phyloP scores from a whole-genome alignment of 2,329 filamentous ascomycete genomes.

The Chaetomium sp. region DNA sequence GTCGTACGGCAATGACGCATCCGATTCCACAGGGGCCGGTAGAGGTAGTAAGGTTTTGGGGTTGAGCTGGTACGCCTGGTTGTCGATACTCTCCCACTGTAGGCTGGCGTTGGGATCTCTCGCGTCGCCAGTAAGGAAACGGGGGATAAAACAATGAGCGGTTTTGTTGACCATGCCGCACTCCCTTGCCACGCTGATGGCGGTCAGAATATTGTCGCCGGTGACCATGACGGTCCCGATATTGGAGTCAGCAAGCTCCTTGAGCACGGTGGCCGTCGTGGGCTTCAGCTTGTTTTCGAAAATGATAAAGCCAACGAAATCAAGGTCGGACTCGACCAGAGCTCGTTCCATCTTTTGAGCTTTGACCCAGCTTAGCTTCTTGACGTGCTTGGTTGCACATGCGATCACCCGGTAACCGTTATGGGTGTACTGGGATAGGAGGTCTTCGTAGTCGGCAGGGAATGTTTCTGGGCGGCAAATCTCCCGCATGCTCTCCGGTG shows the following conservation, averaged over 20 bases:
- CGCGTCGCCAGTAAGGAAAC: conserved; percentile 77
- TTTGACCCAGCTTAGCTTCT: conserved; percentile 89
- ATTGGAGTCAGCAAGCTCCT: conserved; percentile 78
- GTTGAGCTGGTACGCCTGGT: conserved; percentile 75
- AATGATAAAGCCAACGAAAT: conserved; percentile 94
- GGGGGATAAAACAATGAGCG: conserved; percentile 90
- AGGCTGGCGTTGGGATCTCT: conserved; percentile 73
- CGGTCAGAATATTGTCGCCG: conserved; percentile 95
- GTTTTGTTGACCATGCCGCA: conserved; percentile 79
- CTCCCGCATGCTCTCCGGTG: conserved; percentile 92
- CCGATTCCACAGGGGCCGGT: conserved; percentile 64
- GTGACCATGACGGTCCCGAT: conserved; percentile 96
- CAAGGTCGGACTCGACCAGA: conserved; percentile 79
- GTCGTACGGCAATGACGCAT: conserved; percentile 84
- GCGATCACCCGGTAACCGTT: conserved; percentile 96
- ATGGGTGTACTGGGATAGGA: conserved; percentile 89
- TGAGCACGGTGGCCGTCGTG: conserved; percentile 76
- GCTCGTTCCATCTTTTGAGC: conserved; percentile 89
- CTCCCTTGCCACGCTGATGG: conserved; percentile 91
- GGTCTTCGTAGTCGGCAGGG: conserved; percentile 85
- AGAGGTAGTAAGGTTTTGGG: conserved; percentile 67
- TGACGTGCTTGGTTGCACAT: conserved; percentile 85
- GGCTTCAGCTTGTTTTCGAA: conserved; percentile 99
- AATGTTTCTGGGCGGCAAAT: conserved; percentile 86
- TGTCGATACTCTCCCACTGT: conserved; percentile 94